phyloP scores from a whole-genome alignment of 805 yeast genomes.

The Wickerhamiella parazyma region DNA sequence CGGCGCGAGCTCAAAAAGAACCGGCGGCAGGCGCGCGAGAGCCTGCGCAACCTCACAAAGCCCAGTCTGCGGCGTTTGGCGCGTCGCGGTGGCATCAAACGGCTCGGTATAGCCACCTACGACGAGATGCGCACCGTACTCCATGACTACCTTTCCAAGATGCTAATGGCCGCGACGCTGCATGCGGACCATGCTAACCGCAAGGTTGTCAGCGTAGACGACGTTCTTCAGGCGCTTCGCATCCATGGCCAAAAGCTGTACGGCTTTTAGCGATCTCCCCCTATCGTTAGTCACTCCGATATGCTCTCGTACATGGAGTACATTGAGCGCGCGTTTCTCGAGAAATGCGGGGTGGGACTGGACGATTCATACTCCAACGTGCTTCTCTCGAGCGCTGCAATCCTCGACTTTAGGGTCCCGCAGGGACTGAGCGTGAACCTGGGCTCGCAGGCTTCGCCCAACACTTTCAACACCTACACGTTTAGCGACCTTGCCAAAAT shows the following conservation, averaged over 20 bases:
- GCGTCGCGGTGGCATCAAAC: constrained; percentile 99
- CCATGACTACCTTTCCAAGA: constrained; percentile 90
- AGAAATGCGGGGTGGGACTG: constrained; percentile 61
- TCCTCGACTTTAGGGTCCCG: constrained; percentile 66
- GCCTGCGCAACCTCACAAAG: constrained; percentile 98
- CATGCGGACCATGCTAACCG: constrained; percentile 99
- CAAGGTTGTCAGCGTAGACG: constrained; percentile 97
- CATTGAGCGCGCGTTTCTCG: constrained; percentile 57
- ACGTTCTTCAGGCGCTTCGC: constrained; percentile 97
- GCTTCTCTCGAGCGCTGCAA: constrained; percentile 25
- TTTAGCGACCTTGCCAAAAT: constrained; percentile 50
- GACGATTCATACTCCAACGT: constrained; percentile 67
- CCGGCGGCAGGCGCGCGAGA: constrained; percentile 48
- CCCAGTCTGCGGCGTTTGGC: constrained; percentile 99
- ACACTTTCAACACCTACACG: constrained; percentile 60
- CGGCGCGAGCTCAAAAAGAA: background rate
- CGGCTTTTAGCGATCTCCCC: constrained; percentile 50
- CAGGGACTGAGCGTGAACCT: constrained; percentile 49
- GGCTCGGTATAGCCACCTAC: constrained; percentile 95
- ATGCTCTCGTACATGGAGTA: constrained; percentile 86
- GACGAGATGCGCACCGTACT: constrained; percentile 97
- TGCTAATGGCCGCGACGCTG: constrained; percentile 97
- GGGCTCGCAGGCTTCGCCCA: constrained; percentile 53
- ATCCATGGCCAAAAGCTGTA: constrained; percentile 99
- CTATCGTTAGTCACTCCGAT: background rate